Evolutionary conservation across 805 yeast genomes (phyloP).

Genomic region (Nadsonia fulvescens): DNA sequence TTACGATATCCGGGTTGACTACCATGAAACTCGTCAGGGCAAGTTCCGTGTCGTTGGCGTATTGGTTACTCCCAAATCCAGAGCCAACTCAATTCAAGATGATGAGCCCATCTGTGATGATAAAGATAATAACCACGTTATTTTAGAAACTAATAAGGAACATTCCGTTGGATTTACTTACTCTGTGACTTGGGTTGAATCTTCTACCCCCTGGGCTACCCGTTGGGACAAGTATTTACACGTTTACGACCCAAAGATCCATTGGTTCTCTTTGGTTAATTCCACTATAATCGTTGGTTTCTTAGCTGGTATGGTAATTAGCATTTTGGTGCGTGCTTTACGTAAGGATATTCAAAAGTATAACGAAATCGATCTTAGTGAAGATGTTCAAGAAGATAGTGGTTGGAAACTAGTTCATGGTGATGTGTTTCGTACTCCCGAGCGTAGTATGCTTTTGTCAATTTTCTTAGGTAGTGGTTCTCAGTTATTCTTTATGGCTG

Average conservation of each 20-base stretch:
- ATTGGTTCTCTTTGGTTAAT: conserved; percentile 86
- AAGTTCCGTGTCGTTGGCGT: conserved; percentile 84
- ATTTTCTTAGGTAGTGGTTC: conserved; percentile 76
- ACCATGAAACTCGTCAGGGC: conserved; percentile 53
- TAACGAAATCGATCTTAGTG: conserved; percentile 72
- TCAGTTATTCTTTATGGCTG: conserved; percentile 64
- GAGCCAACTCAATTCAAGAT: conserved; percentile 21
- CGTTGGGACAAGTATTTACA: conserved; percentile 96
- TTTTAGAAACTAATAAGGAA: conserved; percentile 30
- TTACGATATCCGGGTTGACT: conserved; percentile 60
- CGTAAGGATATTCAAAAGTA: conserved; percentile 74
- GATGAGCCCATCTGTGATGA: conserved; percentile 14
- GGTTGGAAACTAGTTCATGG: conserved; percentile 97
- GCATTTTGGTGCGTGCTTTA: conserved; percentile 60
- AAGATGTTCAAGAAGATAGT: conserved; percentile 72
- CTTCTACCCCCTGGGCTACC: conserved; percentile 83
- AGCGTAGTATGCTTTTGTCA: conserved; percentile 49
- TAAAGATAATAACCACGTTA: conserved; percentile 9
- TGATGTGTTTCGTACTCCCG: conserved; percentile 81
- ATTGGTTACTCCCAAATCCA: conserved; percentile 52
- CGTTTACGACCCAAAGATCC: conserved; percentile 80
- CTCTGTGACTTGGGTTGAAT: conserved; percentile 53
- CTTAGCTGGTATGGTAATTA: conserved; percentile 60
- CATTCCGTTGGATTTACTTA: conserved; percentile 65
- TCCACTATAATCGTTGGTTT: conserved; percentile 67